These are phyloP conservation scores for Nakaseomyces sp. DNA, from an alignment of 1,139 yeast genomes.

Conservation along the genomic window DNA sequence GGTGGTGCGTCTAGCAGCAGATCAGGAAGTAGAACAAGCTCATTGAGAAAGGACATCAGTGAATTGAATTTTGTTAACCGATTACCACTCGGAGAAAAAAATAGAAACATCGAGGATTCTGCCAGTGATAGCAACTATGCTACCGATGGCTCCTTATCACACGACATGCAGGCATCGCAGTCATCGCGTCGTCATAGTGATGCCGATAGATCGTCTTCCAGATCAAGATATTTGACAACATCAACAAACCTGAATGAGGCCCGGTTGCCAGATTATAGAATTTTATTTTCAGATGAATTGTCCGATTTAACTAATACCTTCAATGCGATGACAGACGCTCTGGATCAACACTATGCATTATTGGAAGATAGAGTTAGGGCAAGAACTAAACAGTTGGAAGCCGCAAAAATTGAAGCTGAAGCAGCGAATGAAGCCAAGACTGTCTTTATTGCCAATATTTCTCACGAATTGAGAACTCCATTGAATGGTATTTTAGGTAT, in stretches of 20 bases:
- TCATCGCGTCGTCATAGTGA: constrained; percentile 10
- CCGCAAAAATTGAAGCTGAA: constrained; percentile 83
- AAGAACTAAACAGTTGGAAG: constrained; percentile 81
- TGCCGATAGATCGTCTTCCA: constrained; percentile 16
- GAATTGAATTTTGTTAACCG: constrained; percentile 1
- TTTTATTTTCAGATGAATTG: constrained; percentile 72
- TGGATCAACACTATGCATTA: constrained; percentile 73
- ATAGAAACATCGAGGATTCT: constrained; percentile 1
- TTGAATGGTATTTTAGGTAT: constrained; percentile 91
- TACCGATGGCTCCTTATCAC: constrained; percentile 12
- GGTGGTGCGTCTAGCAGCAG: not conserved
- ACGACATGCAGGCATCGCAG: constrained; percentile 8
- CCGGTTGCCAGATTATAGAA: constrained; percentile 46
- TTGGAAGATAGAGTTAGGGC: constrained; percentile 84
- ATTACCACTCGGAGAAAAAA: constrained; percentile 5
- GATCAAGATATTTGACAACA: constrained; percentile 19
- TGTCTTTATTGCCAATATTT: constrained; percentile 90
- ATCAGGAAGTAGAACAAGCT: constrained; percentile 6
- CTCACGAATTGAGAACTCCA: constrained; percentile 93
- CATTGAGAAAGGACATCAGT: constrained; percentile 3
- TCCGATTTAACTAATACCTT: constrained; percentile 83
- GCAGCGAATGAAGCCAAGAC: constrained; percentile 89
- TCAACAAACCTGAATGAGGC: constrained; percentile 38
- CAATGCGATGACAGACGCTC: constrained; percentile 82
- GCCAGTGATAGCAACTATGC: constrained; percentile 5